Evolutionary conservation across 176 grass and related monocot genomes (phyloP), one percentile per base, ranked within the genome.

Genomic region (Triticum turgidum): DNA sequence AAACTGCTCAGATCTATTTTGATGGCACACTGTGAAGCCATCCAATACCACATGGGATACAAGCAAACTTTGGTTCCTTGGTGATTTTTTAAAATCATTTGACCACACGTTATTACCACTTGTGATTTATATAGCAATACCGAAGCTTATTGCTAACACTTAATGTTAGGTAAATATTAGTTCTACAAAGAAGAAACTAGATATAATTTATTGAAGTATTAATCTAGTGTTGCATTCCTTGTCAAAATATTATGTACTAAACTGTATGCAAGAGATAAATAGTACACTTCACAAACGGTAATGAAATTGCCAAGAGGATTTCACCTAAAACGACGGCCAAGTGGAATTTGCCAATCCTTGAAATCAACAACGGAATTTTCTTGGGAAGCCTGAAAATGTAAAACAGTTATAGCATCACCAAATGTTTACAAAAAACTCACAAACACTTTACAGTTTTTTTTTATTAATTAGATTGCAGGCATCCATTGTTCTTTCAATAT

Each of bases 341-440:
- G 93, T 79, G 93, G 88, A 86, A 92, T 92, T 83, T 95, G 93
- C 90, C 93, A 92, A 65, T 95, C 93, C 88, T 95, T 95, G 85
- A 88, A 94, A 92, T 94, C 93, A 69, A 94, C 45, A 77, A 94
- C 88, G 77, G 90, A 59, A 75, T 84, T 92, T 86, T 38, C 68
- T 86, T 92, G 47, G 4, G 93, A 95, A 58, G 76, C 93, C 93
- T 95, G 54, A 85, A 80, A 87, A 78, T 82, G 20, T 76, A 65
- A 70, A 8, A 54, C 62, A 33, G 7, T 22, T 49, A 58, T 78
- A 76, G 15, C 51, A 79, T 30, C 45, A 49, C 45, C 12, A 49
- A 49, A 49, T 49, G 45, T 49, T 49, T 49, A 49, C 45, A 49
- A 49, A 49, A 49, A 49, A 14, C 45, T 49, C 45, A 1, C 45